phyloP scores from a whole-genome alignment of 441 rosid species.

The Eruca vesicaria region DNA sequence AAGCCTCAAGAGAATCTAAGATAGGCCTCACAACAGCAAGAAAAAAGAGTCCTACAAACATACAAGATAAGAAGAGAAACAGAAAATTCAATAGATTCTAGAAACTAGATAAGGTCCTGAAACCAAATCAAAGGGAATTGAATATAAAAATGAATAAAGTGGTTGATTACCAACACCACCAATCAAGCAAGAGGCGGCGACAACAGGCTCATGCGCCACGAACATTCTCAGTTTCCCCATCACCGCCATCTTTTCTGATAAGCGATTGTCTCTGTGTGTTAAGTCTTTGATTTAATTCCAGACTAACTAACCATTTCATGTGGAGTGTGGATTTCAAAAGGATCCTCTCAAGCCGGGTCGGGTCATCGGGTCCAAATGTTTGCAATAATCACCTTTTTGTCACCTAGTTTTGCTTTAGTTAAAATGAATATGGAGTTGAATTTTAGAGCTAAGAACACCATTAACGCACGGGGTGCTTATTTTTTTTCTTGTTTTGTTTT shows the following conservation, averaged over 20 bases:
- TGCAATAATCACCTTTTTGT: too few species aligned
- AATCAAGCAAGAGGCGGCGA: conserved; percentile 82
- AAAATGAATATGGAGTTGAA: too few species aligned
- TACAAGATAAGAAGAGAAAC: too few species aligned
- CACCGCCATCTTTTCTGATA: conserved; percentile 49
- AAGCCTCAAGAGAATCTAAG: conserved; percentile 75
- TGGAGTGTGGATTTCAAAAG: not conserved
- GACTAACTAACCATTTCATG: not conserved
- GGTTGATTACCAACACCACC: conserved; percentile 67
- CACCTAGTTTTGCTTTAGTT: too few species aligned
- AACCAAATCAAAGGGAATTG: too few species aligned
- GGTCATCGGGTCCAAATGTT: too few species aligned
- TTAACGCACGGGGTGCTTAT: too few species aligned
- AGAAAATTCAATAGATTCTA: too few species aligned
- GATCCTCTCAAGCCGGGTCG: not conserved
- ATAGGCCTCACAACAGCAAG: conserved; percentile 95
- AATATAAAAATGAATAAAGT: too few species aligned
- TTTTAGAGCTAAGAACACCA: too few species aligned
- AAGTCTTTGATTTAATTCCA: not conserved
- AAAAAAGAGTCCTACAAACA: conserved; percentile 65
- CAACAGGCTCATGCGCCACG: conserved; percentile 83
- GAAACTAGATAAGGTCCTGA: too few species aligned
- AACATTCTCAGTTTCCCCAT: conserved; percentile 83
- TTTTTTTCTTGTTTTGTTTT: too few species aligned
- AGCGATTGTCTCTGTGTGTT: not conserved